Conservation (phyloP, 805 yeast species). For the Diddensiella santjacobensis region DNA sequence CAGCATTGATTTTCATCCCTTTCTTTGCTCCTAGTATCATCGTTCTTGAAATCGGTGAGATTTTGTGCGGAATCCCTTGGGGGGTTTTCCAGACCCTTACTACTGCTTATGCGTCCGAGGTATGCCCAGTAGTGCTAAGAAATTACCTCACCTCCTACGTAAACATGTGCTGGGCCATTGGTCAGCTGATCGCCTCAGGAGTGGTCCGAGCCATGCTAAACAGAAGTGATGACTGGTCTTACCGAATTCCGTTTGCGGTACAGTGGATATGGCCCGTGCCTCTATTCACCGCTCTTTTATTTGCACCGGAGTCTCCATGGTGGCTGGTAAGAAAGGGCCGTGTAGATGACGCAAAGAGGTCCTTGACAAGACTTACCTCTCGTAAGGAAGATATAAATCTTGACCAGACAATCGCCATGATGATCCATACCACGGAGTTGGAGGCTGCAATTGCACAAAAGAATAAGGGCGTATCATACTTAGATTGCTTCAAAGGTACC, state of each 20-base stretch:
- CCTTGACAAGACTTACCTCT: constrained; percentile 35
- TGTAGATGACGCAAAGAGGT: constrained; percentile 40
- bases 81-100: constrained; percentile 38
- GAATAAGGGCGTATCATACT: constrained; percentile 18
- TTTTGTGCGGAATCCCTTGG: constrained; percentile 42
- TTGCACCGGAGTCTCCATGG: constrained; percentile 56
- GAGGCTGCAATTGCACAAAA: constrained; percentile 16
- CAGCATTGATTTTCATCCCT: constrained; percentile 41
- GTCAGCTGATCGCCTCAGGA: constrained; percentile 54
- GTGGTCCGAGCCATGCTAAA: constrained; percentile 39
- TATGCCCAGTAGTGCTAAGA: constrained; percentile 49
- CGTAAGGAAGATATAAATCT: constrained; percentile 23
- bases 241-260: constrained; percentile 51
- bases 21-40: constrained; percentile 39
- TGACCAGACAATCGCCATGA: constrained; percentile 11
- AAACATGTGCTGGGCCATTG: constrained; percentile 53
- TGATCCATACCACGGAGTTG: constrained; percentile 15
- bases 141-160: constrained; percentile 47
- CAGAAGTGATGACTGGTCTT: constrained; percentile 41
- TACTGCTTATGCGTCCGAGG: constrained; percentile 37
- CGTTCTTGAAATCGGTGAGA: constrained; percentile 36
- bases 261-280: constrained; percentile 61
- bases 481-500: constrained; percentile 43
- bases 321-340: constrained; percentile 44
- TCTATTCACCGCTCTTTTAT: constrained; percentile 33